Conservation (phyloP, 2,329 filamentous ascomycete genomes). For the Fusarium equiseti region DNA sequence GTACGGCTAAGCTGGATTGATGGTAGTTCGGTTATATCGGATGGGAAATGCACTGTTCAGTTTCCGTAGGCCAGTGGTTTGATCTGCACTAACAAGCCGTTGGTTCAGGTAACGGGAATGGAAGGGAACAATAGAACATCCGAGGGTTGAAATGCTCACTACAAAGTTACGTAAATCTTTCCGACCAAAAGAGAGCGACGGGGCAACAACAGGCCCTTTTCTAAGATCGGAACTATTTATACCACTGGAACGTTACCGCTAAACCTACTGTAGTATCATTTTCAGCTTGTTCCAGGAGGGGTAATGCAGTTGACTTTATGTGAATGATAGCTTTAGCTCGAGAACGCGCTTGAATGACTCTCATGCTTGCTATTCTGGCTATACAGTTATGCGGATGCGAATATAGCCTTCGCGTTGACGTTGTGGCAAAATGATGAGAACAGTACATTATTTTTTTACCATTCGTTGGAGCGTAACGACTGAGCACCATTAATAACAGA, state of each 20-base stretch:
- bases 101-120: neutral
- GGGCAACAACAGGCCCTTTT: neutral
- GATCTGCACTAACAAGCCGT: neutral
- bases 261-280: neutral
- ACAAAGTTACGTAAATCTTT: neutral
- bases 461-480: neutral
- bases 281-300: accelerated
- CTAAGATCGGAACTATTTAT: neutral
- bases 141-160: neutral
- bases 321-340: neutral
- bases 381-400: neutral
- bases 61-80: neutral
- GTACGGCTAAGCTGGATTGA: neutral
- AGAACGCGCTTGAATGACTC: neutral
- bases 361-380: neutral
- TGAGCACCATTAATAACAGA: neutral
- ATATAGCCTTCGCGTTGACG: neutral
- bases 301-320: accelerated
- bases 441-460: neutral
- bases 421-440: neutral
- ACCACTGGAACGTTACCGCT: neutral
- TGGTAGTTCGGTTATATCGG: neutral
- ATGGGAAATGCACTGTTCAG: neutral
- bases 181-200: neutral
- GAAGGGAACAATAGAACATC: neutral